Conservation (phyloP, 192 early-diverging fungal species). For the Coemansia sp. region DNA sequence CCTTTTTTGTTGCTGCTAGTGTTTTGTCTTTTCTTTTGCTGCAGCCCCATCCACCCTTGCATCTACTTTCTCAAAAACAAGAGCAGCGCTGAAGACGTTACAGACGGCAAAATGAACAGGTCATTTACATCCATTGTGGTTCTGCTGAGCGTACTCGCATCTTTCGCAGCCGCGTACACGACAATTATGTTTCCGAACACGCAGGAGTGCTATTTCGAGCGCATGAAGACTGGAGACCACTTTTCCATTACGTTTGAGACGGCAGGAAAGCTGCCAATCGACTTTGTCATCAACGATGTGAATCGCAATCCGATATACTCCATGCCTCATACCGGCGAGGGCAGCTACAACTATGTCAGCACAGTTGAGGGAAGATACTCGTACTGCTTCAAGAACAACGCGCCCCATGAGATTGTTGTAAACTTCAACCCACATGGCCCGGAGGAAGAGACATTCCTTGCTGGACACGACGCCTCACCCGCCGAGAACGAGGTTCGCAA, state of each 20-base stretch:
- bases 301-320: constrained; percentile 32
- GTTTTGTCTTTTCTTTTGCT: neutral
- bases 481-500: constrained; percentile 50
- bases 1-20: neutral
- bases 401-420: constrained; percentile 50
- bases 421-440: constrained; percentile 54
- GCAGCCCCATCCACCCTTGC: neutral
- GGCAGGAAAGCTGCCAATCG: constrained; percentile 48
- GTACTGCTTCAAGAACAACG: constrained; percentile 51
- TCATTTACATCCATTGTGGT: constrained; percentile 21
- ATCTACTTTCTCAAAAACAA: constrained; percentile 3
- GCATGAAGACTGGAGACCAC: constrained; percentile 44
- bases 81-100: neutral
- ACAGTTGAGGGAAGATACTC: constrained; percentile 42
- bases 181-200: constrained; percentile 47
- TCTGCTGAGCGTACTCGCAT: constrained; percentile 29
- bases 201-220: constrained; percentile 54
- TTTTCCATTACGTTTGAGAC: constrained; percentile 54
- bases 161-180: constrained; percentile 44
- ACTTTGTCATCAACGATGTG: constrained; percentile 37
- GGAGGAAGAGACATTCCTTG: constrained; percentile 39
- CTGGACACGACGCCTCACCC: constrained; percentile 34
- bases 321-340: constrained; percentile 49
- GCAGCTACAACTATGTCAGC: constrained; percentile 41
- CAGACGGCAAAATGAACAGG: constrained; percentile 34